Evolutionary conservation across 2,329 filamentous ascomycete genomes (phyloP).

Genomic region (Fusarium austroafricanum): DNA sequence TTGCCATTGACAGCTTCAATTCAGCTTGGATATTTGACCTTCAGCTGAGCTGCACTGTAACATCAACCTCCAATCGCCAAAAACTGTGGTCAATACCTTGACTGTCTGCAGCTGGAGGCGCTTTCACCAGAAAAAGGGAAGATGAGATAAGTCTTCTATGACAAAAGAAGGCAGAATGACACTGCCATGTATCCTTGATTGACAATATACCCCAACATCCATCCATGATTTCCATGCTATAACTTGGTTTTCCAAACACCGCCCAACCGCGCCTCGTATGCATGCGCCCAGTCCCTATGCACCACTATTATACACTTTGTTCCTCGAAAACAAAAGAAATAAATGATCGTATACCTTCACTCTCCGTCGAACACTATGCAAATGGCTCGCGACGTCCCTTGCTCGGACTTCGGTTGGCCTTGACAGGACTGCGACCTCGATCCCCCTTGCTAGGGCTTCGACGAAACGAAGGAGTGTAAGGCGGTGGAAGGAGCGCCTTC

Average conservation of each 20-base stretch:
- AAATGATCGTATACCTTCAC: constrained; percentile 5
- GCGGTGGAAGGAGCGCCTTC: constrained; percentile 56
- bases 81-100: background rate
- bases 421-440: constrained; percentile 61
- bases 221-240: constrained; percentile 18
- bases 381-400: constrained; percentile 45
- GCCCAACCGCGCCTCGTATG: constrained; percentile 1
- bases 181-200: constrained; percentile 18
- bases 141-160: background rate
- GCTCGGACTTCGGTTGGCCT: constrained; percentile 55
- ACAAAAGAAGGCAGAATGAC: constrained; percentile 7
- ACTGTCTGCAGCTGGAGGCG: too few species aligned
- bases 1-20: constrained; percentile 6
- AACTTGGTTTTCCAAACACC: constrained; percentile 30
- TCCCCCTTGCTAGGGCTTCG: constrained; percentile 64
- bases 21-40: constrained; percentile 15
- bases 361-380: constrained; percentile 4
- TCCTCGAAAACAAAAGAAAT: constrained; percentile 24
- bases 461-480: constrained; percentile 59
- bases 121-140: background rate
- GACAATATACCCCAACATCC: constrained; percentile 17
- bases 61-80: background rate
- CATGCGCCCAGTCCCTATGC: constrained; percentile 35
- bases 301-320: constrained; percentile 39
- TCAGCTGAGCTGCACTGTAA: constrained; percentile 5